Conservation (phyloP, 1,284 basidiomycete genomes). For the Papiliotrema terrestris region DNA sequence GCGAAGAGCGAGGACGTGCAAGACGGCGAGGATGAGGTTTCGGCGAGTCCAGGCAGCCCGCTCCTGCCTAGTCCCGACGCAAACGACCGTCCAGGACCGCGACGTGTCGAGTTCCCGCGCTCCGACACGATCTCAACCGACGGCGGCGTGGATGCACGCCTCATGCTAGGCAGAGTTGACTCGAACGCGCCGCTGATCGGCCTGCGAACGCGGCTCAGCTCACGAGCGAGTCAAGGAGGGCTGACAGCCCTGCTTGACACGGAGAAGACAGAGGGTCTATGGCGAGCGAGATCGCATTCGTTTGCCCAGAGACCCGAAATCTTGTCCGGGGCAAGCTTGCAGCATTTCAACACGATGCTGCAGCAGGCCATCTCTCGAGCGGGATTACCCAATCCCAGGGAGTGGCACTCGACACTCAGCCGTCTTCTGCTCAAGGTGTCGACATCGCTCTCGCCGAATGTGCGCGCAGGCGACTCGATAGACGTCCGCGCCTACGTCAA, state of each 20-base stretch:
- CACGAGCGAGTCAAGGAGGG: slow-evolving; percentile 36
- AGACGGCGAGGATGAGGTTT: neutral
- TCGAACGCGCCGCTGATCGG: slow-evolving; percentile 30
- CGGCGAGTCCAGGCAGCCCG: neutral
- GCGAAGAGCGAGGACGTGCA: slow-evolving; percentile 18
- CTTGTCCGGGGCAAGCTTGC: slow-evolving; percentile 77
- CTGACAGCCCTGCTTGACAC: slow-evolving; percentile 41
- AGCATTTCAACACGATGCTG: slow-evolving; percentile 81
- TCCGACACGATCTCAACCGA: slow-evolving; percentile 37
- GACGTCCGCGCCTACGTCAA: slow-evolving; percentile 94
- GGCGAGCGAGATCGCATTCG: slow-evolving; percentile 44
- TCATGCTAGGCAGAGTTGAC: slow-evolving; percentile 21
- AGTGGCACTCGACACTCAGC: slow-evolving; percentile 82
- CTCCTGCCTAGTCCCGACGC: neutral
- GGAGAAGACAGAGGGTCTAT: slow-evolving; percentile 41
- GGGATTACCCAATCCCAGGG: slow-evolving; percentile 67
- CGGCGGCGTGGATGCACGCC: slow-evolving; percentile 21
- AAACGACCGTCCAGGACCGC: neutral
- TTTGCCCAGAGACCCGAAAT: slow-evolving; percentile 51
- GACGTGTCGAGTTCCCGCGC: slow-evolving; percentile 32
- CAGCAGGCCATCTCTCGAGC: slow-evolving; percentile 65
- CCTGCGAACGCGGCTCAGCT: slow-evolving; percentile 34
- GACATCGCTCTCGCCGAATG: slow-evolving; percentile 46
- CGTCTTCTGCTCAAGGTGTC: slow-evolving; percentile 55
- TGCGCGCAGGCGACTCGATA: slow-evolving; percentile 68